Base-by-base conservation (phyloP, 768 basidiomycete species). In the Cubamyces sp. region DNA sequence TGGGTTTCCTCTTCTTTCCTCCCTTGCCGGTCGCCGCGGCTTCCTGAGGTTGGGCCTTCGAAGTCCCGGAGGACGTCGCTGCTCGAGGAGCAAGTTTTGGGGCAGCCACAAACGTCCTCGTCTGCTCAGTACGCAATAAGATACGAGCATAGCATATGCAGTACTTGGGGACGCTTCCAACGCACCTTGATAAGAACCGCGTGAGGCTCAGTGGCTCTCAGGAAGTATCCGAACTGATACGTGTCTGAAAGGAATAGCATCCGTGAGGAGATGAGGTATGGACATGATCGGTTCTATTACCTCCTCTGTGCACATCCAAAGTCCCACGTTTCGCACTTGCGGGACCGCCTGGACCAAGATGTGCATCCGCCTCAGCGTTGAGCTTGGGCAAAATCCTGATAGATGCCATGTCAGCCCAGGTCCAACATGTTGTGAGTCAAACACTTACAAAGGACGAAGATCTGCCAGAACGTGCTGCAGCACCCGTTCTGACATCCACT, bases 151-250 rank as follows among this genome's bases (percentile, higher is more conserved):
- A 3, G 8, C 46, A 39, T 6, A 14, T 7, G 25, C 3, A 46
- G 34, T 21, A 64, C 30, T 26, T 16, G 34, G 14, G 8, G n/a
- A 41, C 8, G 1, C 47, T 2, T 34, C 6, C 16, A 18, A 0
- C 57, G 0, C 75, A 90, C 94, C 81, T 96, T 96, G 67, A 92
- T 77, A 8, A 94, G 77, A 2, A 95, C 81, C 0, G 91, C 86
- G 73, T 96, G 92, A 11, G 90, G 83, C 54, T 94, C 92, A 2
- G 85, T 87, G 74, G 87, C 87, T 23, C 92, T 84, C 66, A 96
- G 79, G 76, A 95, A 96, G 72, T 93, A 96, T 50, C 90, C 93
- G 72, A 93, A 94, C 66, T 96, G 94, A 70, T 96, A 96, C 0
- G 82, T 83, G 62, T 91, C 94, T 96, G 71, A 19, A 50, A 28